Conservation (phyloP, 768 basidiomycete species). For the Hypholoma fasciculare region DNA sequence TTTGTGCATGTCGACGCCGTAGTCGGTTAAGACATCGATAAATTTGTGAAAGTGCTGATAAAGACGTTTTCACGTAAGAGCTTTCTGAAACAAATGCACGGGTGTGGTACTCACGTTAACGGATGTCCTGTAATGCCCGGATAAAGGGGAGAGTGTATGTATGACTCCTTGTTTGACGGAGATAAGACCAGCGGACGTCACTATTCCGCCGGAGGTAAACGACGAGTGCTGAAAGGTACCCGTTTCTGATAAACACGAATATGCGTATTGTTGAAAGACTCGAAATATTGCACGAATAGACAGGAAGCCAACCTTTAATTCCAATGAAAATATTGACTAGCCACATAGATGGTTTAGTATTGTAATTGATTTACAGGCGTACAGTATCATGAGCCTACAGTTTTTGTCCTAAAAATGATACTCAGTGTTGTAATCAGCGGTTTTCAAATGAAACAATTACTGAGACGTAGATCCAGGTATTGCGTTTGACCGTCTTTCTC, state of each 20-base stretch:
- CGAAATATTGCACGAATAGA: no score
- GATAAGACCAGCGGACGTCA: slow-evolving; percentile 67
- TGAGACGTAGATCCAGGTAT: slow-evolving; percentile 72
- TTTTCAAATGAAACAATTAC: slow-evolving; percentile 26
- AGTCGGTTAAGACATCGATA: slow-evolving; percentile 47
- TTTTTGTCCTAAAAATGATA: slow-evolving; percentile 44
- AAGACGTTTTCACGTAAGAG: background rate
- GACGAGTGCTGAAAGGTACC: slow-evolving; percentile 71
- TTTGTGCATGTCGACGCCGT: slow-evolving; percentile 59
- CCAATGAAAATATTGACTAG: slow-evolving; percentile 67
- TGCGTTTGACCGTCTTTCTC: slow-evolving; percentile 55
- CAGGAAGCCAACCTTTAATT: slow-evolving; percentile 46
- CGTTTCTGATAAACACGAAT: slow-evolving; percentile 30
- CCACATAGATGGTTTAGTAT: background rate
- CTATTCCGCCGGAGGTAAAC: slow-evolving; percentile 55
- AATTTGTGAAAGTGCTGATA: slow-evolving; percentile 60
- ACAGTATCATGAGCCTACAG: slow-evolving; percentile 32
- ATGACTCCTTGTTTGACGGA: slow-evolving; percentile 63
- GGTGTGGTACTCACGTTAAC: slow-evolving; percentile 40
- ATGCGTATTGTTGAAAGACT: background rate
- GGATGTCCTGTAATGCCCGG: slow-evolving; percentile 68
- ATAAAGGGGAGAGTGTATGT: slow-evolving; percentile 60
- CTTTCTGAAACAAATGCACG: background rate
- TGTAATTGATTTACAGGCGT: no score
- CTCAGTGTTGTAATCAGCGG: background rate